Base-by-base conservation (phyloP, 257 asterid genomes). In the Solanum stenotomum region DNA sequence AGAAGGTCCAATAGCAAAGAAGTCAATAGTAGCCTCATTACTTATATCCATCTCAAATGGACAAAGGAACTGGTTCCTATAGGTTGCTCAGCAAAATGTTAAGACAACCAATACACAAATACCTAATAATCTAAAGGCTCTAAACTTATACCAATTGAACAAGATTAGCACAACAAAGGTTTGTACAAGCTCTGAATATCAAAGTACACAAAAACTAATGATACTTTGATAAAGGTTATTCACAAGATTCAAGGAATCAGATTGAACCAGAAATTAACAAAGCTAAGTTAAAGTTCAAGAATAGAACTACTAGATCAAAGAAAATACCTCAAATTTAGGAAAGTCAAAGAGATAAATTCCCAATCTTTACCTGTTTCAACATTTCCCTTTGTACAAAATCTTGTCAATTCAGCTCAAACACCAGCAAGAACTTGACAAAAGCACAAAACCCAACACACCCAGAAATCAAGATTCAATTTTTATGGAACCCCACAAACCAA, bases 1-100 rank as follows among this genome's bases (percentile, higher is more conserved):
- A 5, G 98, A 93, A 10, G 99, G 99, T 27, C 99, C 99, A 52
- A 97, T 97, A 3, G 95, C 92, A 90, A 96, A 97, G 49, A 94
- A 90, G 91, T 96, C 98, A 86, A 97, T 96, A 87, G 90, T 91
- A 33, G 99, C 99, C 91, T 97, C 99, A 83, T 94, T 96, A 87
- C 97, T 95, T 86, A 95, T 94, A 91, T 95, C 98, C 98, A 94
- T 94, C 90, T 81, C 46, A 86, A 84, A 72, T 87, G 70, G 70
- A 49, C 84, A 37, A 83, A 37, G 3, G 77, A 20, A 86, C 23
- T 38, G 83, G 8, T 75, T 86, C 88, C 89, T 59, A 86, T 44
- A 71, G 77, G 68, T 63, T 33, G 15, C 85, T 81, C 27, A 46
- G 68, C 70, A 46, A 49, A 81, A 81, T 46, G 29, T 49, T 0